Percentiles rank a stretch among this genome's conserved stretches.
Conservation (phyloP, 2,329 filamentous ascomycete species). For the Falciphora oryzae region DNA sequence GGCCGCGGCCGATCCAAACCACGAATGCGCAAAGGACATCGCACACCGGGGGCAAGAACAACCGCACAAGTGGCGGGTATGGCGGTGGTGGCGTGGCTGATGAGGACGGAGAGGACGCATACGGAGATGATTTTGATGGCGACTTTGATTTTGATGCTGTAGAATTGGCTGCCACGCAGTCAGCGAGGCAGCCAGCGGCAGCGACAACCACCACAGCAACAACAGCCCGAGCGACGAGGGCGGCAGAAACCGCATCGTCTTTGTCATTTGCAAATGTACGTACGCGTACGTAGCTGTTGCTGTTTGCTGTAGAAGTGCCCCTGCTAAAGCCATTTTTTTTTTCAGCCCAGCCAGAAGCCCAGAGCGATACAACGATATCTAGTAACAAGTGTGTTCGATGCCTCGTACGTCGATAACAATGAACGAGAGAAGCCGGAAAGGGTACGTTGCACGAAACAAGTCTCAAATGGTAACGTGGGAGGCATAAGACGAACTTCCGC, state of each 20-base stretch:
- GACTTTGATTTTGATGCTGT: conserved; percentile 72
- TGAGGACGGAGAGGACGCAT: conserved; percentile 35
- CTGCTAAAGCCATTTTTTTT: conserved; percentile 57
- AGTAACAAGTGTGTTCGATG: conserved; percentile 66
- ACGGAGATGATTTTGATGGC: conserved; percentile 69
- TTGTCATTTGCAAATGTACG: conserved; percentile 43
- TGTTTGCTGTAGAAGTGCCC: conserved; percentile 19
- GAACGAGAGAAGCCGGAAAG: conserved; percentile 62
- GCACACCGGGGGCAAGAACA: not conserved
- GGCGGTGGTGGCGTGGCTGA: conserved; percentile 13
- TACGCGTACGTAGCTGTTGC: conserved; percentile 29
- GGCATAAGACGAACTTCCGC: not conserved
- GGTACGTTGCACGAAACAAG: conserved; percentile 39
- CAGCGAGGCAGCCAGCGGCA: conserved; percentile 28
- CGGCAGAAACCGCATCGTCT: conserved; percentile 14
- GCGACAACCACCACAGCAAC: conserved; percentile 15
- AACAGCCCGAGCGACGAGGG: conserved; percentile 9
- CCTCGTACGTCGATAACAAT: conserved; percentile 59
- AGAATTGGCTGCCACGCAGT: conserved; percentile 68
- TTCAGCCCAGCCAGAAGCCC: conserved; percentile 60
- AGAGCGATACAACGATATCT: conserved; percentile 83
- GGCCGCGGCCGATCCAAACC: not conserved
- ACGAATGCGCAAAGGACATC: not conserved
- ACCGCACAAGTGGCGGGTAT: not conserved
- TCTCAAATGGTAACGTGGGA: not conserved